Conservation (phyloP, 2,329 filamentous ascomycete genomes). For the Penicillium sp. region DNA sequence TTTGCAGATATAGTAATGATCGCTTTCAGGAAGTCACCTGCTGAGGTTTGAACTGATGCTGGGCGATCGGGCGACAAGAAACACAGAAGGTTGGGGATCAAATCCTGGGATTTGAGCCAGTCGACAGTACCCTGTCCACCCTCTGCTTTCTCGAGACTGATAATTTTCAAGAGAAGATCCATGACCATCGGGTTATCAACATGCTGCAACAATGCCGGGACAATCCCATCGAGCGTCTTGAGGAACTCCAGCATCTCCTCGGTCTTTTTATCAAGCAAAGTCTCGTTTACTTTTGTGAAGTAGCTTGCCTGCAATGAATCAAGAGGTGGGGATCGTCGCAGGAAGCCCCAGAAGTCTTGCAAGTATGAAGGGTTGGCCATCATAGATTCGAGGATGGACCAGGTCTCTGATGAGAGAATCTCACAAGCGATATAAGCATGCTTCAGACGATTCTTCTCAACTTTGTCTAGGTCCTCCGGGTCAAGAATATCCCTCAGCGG, state of each 20-base stretch:
- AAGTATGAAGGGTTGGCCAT: constrained; percentile 79
- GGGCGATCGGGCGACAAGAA: constrained; percentile 83
- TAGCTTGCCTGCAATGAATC: constrained; percentile 95
- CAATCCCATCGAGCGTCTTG: constrained; percentile 76
- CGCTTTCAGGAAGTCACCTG: constrained; percentile 95
- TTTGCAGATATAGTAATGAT: constrained; percentile 99
- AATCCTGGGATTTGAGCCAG: constrained; percentile 88
- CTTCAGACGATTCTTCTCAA: constrained; percentile 86
- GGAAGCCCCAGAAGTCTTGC: constrained; percentile 85
- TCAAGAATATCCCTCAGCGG: constrained; percentile 37
- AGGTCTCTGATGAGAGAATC: constrained; percentile 90
- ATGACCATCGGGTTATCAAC: constrained; percentile 98
- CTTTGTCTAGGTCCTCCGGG: constrained; percentile 62
- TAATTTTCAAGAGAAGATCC: constrained; percentile 95
- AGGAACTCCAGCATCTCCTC: constrained; percentile 93
- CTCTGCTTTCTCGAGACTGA: constrained; percentile 90
- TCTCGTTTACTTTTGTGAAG: constrained; percentile 98
- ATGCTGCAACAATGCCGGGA: constrained; percentile 83
- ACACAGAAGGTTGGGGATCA: constrained; percentile 82
- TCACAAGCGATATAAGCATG: constrained; percentile 94
- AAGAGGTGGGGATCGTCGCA: constrained; percentile 78
- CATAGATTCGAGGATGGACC: constrained; percentile 91
- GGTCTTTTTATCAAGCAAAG: constrained; percentile 96
- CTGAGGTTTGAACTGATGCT: constrained; percentile 90
- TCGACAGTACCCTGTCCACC: constrained; percentile 91